phyloP scores from a whole-genome alignment of 2,329 filamentous ascomycete species.

The Hortaea sp. region DNA sequence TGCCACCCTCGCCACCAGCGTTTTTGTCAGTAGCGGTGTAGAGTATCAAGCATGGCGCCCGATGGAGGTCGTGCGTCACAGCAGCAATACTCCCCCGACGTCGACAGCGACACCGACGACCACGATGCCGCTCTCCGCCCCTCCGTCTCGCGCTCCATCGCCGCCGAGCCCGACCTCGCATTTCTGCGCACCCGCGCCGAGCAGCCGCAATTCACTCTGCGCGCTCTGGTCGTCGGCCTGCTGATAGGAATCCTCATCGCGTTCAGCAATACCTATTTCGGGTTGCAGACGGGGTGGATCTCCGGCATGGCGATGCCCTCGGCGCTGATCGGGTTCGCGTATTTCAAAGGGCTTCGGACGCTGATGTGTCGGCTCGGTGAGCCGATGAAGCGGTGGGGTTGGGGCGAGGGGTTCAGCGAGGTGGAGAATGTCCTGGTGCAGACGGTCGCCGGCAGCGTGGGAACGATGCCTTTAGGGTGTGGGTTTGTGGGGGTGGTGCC shows the following conservation, averaged over 20 bases:
- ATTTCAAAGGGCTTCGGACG: slow-evolving; percentile 70
- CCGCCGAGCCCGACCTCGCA: slow-evolving; percentile 14
- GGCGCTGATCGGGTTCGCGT: slow-evolving; percentile 85
- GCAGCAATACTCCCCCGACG: not conserved
- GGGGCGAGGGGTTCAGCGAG: slow-evolving; percentile 63
- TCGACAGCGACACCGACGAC: slow-evolving; percentile 3
- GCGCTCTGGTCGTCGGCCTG: slow-evolving; percentile 70
- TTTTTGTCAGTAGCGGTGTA: too few species aligned
- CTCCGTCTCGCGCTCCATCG: slow-evolving; percentile 10
- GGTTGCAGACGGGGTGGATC: slow-evolving; percentile 80
- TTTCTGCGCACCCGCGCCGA: slow-evolving; percentile 19
- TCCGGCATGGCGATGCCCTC: slow-evolving; percentile 95
- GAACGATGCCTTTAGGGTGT: slow-evolving; percentile 91
- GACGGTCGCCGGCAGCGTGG: slow-evolving; percentile 88
- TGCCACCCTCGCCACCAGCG: too few species aligned
- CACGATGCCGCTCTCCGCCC: slow-evolving; percentile 10
- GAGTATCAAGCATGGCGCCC: slow-evolving; percentile 20
- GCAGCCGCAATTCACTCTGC: slow-evolving; percentile 61
- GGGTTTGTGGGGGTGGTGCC: slow-evolving; percentile 94
- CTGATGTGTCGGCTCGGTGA: slow-evolving; percentile 50
- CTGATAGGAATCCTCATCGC: slow-evolving; percentile 82
- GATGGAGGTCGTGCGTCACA: slow-evolving; percentile 18
- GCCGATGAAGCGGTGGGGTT: slow-evolving; percentile 11
- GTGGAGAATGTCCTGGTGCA: slow-evolving; percentile 96
- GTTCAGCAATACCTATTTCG: slow-evolving; percentile 98